Percentiles rank a stretch among this genome's conserved stretches.
Evolutionary conservation across 176 grass and related monocot genomes (phyloP).

Genomic region (Saccharum officinarum): DNA sequence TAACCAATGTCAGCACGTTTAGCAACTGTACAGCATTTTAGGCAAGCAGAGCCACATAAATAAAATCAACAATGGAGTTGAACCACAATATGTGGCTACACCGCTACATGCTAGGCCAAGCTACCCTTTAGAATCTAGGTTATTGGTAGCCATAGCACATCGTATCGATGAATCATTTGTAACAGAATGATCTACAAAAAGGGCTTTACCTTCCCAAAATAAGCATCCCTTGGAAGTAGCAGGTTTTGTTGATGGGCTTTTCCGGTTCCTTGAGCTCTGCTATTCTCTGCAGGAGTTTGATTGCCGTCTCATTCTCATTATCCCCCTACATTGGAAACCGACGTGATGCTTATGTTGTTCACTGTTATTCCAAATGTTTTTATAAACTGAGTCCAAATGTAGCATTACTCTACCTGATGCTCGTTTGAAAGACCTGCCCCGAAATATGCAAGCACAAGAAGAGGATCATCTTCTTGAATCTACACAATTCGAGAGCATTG

Average conservation of each 20-base stretch:
- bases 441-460: constrained; percentile 78
- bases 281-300: constrained; percentile 72
- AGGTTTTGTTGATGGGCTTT: constrained; percentile 49
- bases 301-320: constrained; percentile 42
- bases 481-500: constrained; percentile 34
- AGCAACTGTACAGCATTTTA: neutral
- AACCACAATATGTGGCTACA: neutral
- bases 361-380: constrained; percentile 6
- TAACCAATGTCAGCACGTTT: neutral
- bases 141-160: neutral
- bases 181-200: constrained; percentile 20
- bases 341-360: neutral
- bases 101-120: neutral
- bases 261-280: constrained; percentile 80
- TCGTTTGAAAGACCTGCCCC: constrained; percentile 56
- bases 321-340: constrained; percentile 66
- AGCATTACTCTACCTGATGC: constrained; percentile 53
- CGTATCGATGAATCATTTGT: neutral
- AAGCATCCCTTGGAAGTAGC: constrained; percentile 62
- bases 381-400: neutral
- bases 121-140: neutral
- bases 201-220: constrained; percentile 62
- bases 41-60: neutral
- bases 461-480: constrained; percentile 76
- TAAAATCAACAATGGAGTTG: constrained; percentile 2